phyloP scores from a whole-genome alignment of 192 early-diverging fungal genomes.

The Backusella luteola region DNA sequence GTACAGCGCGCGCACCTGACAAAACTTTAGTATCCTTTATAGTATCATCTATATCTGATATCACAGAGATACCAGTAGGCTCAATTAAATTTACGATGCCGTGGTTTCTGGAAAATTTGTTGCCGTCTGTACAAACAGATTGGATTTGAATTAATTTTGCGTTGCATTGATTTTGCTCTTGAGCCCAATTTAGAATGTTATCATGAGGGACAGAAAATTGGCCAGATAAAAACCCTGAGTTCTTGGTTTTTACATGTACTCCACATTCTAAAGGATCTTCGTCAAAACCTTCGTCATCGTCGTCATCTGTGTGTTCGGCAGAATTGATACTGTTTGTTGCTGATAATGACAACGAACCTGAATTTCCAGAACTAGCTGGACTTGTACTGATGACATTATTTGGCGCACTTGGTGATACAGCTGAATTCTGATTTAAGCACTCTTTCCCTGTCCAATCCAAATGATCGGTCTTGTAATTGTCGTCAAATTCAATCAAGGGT shows the following conservation, averaged over 20 bases:
- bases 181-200: conserved; percentile 32
- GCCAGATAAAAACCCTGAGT: conserved; percentile 31
- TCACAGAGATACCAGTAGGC: conserved; percentile 70
- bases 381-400: background rate
- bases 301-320: background rate
- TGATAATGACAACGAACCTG: background rate
- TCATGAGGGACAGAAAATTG: conserved; percentile 40
- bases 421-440: background rate
- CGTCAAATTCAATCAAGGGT: conserved; percentile 6
- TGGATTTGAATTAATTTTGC: conserved; percentile 22
- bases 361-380: background rate
- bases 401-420: background rate
- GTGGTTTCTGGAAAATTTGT: conserved; percentile 28
- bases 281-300: background rate
- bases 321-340: background rate
- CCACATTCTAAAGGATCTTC: background rate
- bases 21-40: conserved; percentile 83
- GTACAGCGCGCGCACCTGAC: conserved; percentile 61
- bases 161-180: conserved; percentile 20
- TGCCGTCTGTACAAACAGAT: conserved; percentile 18
- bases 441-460: background rate
- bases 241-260: conserved; percentile 9
- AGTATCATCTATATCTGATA: conserved; percentile 90
- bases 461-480: background rate
- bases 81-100: conserved; percentile 60